Evolutionary conservation across 805 yeast species (phyloP).

Genomic region (Cyberlindnera amylophila): DNA sequence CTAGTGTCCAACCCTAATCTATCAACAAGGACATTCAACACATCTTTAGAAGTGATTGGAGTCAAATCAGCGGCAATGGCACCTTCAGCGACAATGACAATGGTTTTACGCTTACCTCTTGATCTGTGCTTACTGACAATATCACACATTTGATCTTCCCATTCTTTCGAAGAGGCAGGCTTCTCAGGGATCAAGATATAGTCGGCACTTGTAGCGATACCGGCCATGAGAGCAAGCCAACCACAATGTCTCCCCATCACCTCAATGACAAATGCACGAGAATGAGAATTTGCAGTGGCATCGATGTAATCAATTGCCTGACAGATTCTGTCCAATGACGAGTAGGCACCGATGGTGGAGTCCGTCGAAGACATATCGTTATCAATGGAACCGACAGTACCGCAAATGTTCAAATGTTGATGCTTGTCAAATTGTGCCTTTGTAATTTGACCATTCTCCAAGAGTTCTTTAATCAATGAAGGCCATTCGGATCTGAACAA

Average conservation of each 20-base stretch:
- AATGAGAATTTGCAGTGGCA: conserved; percentile 95
- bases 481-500: conserved; percentile 95
- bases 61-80: conserved; percentile 80
- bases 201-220: conserved; percentile 95
- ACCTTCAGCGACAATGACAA: conserved; percentile 97
- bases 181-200: conserved; percentile 91
- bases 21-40: conserved; percentile 75
- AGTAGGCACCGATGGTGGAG: conserved; percentile 93
- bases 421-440: conserved; percentile 56
- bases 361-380: conserved; percentile 98
- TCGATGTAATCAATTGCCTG: conserved; percentile 94
- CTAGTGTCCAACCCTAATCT: conserved; percentile 85
- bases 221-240: conserved; percentile 97
- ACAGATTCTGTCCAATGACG: conserved; percentile 89
- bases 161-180: conserved; percentile 69
- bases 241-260: conserved; percentile 99
- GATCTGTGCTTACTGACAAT: conserved; percentile 76
- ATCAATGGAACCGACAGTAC: conserved; percentile 95
- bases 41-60: conserved; percentile 78
- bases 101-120: conserved; percentile 89
- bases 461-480: conserved; percentile 69
- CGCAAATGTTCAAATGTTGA: conserved; percentile 78
- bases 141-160: conserved; percentile 78
- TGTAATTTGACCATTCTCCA: conserved; percentile 51
- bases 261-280: conserved; percentile 95